These are phyloP conservation scores for Sabuloglossum arenarium DNA, from an alignment of 495 filamentous ascomycete species.

Conservation along the genomic window DNA sequence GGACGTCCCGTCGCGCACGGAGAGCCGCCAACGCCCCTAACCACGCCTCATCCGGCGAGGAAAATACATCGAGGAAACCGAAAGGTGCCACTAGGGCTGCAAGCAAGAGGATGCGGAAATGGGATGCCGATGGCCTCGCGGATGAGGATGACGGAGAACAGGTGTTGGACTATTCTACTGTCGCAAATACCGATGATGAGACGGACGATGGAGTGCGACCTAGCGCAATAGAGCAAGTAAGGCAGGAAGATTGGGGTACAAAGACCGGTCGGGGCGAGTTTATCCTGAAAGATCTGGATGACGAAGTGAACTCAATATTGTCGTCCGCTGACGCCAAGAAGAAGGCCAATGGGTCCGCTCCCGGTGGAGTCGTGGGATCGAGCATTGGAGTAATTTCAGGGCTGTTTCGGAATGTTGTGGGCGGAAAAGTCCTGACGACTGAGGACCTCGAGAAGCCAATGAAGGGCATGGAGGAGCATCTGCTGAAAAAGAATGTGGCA, in stretches of 20 bases:
- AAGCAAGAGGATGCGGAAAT: slow-evolving; percentile 64
- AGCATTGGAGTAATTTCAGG: slow-evolving; percentile 60
- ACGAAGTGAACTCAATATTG: slow-evolving; percentile 7
- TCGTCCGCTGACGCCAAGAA: slow-evolving; percentile 17
- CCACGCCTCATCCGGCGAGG: slow-evolving; percentile 68
- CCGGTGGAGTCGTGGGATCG: slow-evolving; percentile 49
- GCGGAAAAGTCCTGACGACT: slow-evolving; percentile 76
- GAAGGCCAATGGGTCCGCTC: slow-evolving; percentile 10
- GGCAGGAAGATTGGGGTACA: slow-evolving; percentile 60
- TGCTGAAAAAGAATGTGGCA: slow-evolving; percentile 90
- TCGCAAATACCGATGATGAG: slow-evolving; percentile 27
- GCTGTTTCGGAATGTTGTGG: slow-evolving; percentile 83
- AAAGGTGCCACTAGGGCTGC: slow-evolving; percentile 22
- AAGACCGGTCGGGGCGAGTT: slow-evolving; percentile 78
- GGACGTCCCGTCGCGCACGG: slow-evolving; percentile 60
- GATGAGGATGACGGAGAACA: slow-evolving; percentile 60
- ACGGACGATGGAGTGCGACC: slow-evolving; percentile 16
- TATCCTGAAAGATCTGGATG: slow-evolving; percentile 78
- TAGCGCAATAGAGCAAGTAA: slow-evolving; percentile 45
- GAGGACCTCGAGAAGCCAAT: slow-evolving; percentile 76
- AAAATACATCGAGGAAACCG: slow-evolving; percentile 33
- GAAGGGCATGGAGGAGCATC: slow-evolving; percentile 88
- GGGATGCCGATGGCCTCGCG: slow-evolving; percentile 75
- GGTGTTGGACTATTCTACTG: slow-evolving; percentile 69
- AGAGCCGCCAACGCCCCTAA: slow-evolving; percentile 48